A percentile compares a stretch with the other conserved stretches of the same genome.
Evolutionary conservation across 768 basidiomycete species (phyloP).

Genomic region (Lentinula raphanica): DNA sequence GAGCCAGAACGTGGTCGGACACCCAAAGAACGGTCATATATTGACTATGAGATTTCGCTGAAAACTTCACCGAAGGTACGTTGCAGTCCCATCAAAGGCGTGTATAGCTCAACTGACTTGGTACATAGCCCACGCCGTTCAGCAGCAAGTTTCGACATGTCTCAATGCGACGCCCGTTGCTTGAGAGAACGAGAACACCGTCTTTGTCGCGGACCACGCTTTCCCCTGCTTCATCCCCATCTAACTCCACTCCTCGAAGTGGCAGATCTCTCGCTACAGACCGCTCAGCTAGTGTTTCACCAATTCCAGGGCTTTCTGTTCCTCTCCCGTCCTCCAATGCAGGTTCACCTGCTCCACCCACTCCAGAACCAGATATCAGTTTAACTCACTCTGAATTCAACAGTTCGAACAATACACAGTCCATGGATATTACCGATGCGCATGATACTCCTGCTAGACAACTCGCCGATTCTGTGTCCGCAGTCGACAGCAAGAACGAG

Average conservation of each 20-base stretch:
- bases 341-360: slow-evolving; percentile 39
- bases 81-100: slow-evolving; percentile 1
- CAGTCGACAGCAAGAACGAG: slow-evolving; percentile 17
- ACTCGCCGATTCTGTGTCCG: slow-evolving; percentile 12
- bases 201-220: slow-evolving; percentile 61
- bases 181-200: slow-evolving; percentile 52
- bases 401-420: slow-evolving; percentile 3
- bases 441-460: slow-evolving; percentile 39
- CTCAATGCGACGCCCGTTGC: slow-evolving; percentile 45
- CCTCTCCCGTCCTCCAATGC: slow-evolving; percentile 51
- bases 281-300: slow-evolving; percentile 38
- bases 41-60: slow-evolving; percentile 56
- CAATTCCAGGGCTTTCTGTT: slow-evolving; percentile 38
- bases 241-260: slow-evolving; percentile 62
- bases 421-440: slow-evolving; percentile 51
- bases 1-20: slow-evolving; percentile 30
- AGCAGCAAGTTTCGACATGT: slow-evolving; percentile 58
- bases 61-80: slow-evolving; percentile 58
- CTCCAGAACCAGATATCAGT: slow-evolving; percentile 19
- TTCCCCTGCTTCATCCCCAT: slow-evolving; percentile 53
- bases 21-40: slow-evolving; percentile 39
- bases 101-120: neutral
- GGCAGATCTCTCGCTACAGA: slow-evolving; percentile 38
- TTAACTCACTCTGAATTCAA: slow-evolving; percentile 8
- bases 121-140: slow-evolving; percentile 50